phyloP scores from a whole-genome alignment of 1,139 yeast species.

The Sugiyamaella pinicola region DNA sequence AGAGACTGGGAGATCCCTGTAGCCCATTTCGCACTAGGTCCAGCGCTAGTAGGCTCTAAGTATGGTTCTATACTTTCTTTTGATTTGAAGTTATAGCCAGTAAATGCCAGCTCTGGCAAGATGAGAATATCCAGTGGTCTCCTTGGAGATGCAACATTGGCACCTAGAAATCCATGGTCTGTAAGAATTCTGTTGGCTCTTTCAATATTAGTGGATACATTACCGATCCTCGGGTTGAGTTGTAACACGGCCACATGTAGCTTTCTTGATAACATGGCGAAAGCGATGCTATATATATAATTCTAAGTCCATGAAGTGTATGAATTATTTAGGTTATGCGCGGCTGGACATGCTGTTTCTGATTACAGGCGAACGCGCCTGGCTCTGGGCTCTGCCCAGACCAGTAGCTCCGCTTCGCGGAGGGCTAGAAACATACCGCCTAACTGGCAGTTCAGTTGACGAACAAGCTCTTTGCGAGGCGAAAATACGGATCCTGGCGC shows the following conservation, averaged over 20 bases:
- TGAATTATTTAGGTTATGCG: neutral
- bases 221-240: constrained; percentile 65
- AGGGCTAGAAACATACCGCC: too few relatives aligned
- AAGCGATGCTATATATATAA: too few relatives aligned
- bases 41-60: constrained; percentile 51
- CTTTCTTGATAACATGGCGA: constrained; percentile 29
- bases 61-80: constrained; percentile 59
- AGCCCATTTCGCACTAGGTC: constrained; percentile 61
- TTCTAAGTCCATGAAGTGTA: neutral
- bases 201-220: constrained; percentile 55
- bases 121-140: constrained; percentile 53
- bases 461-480: too few relatives aligned
- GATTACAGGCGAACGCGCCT: too few relatives aligned
- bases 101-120: constrained; percentile 81
- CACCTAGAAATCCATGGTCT: constrained; percentile 30
- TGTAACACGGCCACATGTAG: constrained; percentile 68
- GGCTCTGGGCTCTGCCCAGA: too few relatives aligned
- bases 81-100: constrained; percentile 75
- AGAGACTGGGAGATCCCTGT: constrained; percentile 51
- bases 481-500: too few relatives aligned
- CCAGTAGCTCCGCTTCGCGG: too few relatives aligned
- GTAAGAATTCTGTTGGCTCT: constrained; percentile 51
- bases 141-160: constrained; percentile 16
- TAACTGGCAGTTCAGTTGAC: too few relatives aligned
- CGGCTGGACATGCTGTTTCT: constrained; percentile 1